Base-by-base conservation (phyloP, 345 rosid genomes). In the Triadica sebifera region DNA sequence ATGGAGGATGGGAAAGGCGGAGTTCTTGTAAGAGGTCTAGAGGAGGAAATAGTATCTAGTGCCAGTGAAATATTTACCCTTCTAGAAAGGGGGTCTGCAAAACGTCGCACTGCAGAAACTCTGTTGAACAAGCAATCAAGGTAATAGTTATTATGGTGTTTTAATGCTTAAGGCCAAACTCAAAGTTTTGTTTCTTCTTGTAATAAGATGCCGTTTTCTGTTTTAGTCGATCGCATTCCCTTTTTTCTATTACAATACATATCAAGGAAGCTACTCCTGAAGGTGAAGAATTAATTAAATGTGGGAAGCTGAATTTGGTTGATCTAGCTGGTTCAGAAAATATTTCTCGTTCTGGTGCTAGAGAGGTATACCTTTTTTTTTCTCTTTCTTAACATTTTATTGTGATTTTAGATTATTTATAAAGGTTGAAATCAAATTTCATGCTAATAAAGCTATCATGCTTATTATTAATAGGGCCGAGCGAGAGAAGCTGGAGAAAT, bases 1-100 rank as follows among this genome's bases (percentile, higher is more conserved):
- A 96, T 96, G 99, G 98, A 93, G 86, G 99, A 96, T 78, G 99
- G 99, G 19, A 96, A 96, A 84, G 99, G 99, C 65, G 99, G 99
- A 47, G 98, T 96, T 71, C 98, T 96, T 78, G 96, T 96, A 45
- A 90, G 98, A 84, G 99, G 99, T 71, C 29, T 96, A 75, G 99
- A 96, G 78, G 99, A 96, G 82, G 99, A 96, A 81, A 96, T 96
- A 39, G 99, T 96, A 59, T 78, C 99, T 16, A 96, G 91, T 83
- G 97, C 99, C 9, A 79, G 80, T 74, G 99, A 96, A 83, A 96
- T 96, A 77, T 96, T 96, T 73, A 85, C 96, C 62, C 87, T 96
- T 70, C 88, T 96, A 34, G 99, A 96, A 85, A 87, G 98, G 77
- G 99, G 99, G 24, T 96, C 99, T 41, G 85, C 99, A 52, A 96